Percentiles rank a stretch among this genome's conserved stretches.
phyloP scores from a whole-genome alignment of 805 yeast species.

The Pichia californica region DNA sequence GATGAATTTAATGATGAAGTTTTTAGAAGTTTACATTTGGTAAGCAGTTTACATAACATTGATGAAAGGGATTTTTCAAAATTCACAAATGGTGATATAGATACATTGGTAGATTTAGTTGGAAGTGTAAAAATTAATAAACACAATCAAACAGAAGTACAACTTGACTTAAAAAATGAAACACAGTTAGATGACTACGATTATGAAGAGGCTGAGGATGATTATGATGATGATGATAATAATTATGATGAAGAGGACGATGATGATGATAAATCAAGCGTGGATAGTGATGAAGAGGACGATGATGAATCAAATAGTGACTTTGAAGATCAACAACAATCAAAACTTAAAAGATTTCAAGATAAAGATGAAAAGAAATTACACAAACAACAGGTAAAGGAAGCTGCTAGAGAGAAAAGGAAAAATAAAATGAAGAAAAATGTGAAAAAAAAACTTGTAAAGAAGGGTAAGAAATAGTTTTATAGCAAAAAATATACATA shows the following conservation, averaged over 20 bases:
- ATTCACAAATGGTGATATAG: constrained; percentile 73
- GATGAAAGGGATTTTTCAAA: constrained; percentile 87
- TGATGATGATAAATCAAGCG: constrained; percentile 30
- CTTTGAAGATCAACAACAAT: constrained; percentile 22
- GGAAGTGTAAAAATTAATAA: constrained; percentile 30
- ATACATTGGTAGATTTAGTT: constrained; percentile 61
- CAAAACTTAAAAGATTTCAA: constrained; percentile 69
- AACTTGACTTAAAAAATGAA: constrained; percentile 19
- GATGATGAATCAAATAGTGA: constrained; percentile 24
- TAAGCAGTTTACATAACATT: constrained; percentile 72
- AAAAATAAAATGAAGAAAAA: constrained; percentile 79
- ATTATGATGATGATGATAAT: constrained; percentile 14
- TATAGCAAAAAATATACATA: too few species aligned
- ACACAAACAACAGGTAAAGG: constrained; percentile 71
- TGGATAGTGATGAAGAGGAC: constrained; percentile 30
- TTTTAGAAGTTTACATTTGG: constrained; percentile 73
- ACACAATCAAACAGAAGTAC: constrained; percentile 20
- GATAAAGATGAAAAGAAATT: constrained; percentile 73
- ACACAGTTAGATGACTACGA: constrained; percentile 27
- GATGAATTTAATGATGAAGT: constrained; percentile 72
- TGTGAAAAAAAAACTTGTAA: constrained; percentile 68
- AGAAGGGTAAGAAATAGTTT: constrained; percentile 31
- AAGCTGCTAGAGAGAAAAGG: constrained; percentile 70
- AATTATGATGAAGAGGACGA: constrained; percentile 14
- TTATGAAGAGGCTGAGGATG: constrained; percentile 23